Evolutionary conservation across 331 rosid genomes (phyloP).

Genomic region (Stylosanthes scabra): DNA sequence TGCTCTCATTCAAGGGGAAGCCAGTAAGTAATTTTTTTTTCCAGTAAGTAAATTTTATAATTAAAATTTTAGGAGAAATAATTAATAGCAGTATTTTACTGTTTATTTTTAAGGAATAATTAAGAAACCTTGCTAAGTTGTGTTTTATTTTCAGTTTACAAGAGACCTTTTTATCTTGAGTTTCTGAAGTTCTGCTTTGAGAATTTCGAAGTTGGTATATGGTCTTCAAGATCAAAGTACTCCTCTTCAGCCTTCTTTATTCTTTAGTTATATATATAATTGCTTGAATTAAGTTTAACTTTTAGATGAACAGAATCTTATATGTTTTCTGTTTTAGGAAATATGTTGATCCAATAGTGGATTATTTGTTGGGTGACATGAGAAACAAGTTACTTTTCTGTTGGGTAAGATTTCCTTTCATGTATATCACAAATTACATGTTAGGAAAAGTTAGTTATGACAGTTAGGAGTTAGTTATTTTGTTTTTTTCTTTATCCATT

Average conservation of each 20-base stretch:
- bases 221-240: conserved; percentile 85
- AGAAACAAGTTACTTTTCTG: conserved; percentile 67
- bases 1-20: too few species aligned
- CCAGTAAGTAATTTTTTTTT: not conserved
- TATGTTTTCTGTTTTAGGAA: conserved; percentile 46
- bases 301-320: not conserved
- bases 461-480: too few species aligned
- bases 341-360: conserved; percentile 50
- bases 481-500: too few species aligned
- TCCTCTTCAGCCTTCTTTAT: conserved; percentile 25
- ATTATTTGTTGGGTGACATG: conserved; percentile 65
- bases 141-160: conserved; percentile 63
- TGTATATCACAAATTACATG: not conserved
- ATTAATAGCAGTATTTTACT: too few species aligned
- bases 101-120: too few species aligned
- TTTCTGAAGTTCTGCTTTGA: conserved; percentile 80
- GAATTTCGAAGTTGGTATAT: conserved; percentile 80
- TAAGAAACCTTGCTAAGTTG: not conserved
- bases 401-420: conserved; percentile 64
- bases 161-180: conserved; percentile 76
- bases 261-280: not conserved
- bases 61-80: too few species aligned
- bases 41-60: too few species aligned
- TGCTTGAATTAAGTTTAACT: not conserved
- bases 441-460: not conserved